Percentiles rank a stretch among this genome's conserved stretches.
These are phyloP conservation scores for Candida odintsovae DNA, from an alignment of 805 yeast genomes.

Conservation along the genomic window DNA sequence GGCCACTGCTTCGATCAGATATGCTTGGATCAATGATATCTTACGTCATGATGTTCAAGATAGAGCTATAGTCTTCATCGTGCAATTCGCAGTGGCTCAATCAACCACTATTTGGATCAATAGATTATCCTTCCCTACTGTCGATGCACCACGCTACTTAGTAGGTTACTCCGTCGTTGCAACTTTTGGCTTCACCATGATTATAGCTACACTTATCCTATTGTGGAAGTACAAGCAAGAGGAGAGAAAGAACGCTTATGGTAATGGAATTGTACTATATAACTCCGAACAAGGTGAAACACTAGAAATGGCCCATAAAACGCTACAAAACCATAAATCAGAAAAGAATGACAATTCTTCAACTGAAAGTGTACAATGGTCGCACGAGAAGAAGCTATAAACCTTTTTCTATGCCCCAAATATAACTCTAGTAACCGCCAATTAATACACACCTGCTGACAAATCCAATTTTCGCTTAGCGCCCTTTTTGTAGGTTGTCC, in stretches of 20 bases:
- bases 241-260: conserved; percentile 29
- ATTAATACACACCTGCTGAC: no score
- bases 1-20: conserved; percentile 54
- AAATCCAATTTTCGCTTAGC: no score
- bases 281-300: conserved; percentile 20
- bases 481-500: not conserved
- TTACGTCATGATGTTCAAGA: conserved; percentile 48
- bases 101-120: conserved; percentile 46
- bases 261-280: conserved; percentile 32
- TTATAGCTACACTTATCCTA: conserved; percentile 25
- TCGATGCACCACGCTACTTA: conserved; percentile 47
- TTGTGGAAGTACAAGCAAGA: conserved; percentile 25
- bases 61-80: conserved; percentile 42
- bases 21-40: conserved; percentile 56
- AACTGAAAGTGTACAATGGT: not conserved
- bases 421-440: no score
- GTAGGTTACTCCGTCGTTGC: conserved; percentile 46
- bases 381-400: no score
- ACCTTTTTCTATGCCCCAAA: no score
- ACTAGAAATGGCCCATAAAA: not conserved
- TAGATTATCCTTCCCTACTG: conserved; percentile 30
- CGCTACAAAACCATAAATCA: not conserved
- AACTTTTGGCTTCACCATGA: conserved; percentile 25
- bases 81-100: conserved; percentile 46
- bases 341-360: not conserved